A percentile compares a stretch with the other conserved stretches of the same genome.
Conservation (phyloP, 176 grass and related monocot species). For the Musa schizocarpa region DNA sequence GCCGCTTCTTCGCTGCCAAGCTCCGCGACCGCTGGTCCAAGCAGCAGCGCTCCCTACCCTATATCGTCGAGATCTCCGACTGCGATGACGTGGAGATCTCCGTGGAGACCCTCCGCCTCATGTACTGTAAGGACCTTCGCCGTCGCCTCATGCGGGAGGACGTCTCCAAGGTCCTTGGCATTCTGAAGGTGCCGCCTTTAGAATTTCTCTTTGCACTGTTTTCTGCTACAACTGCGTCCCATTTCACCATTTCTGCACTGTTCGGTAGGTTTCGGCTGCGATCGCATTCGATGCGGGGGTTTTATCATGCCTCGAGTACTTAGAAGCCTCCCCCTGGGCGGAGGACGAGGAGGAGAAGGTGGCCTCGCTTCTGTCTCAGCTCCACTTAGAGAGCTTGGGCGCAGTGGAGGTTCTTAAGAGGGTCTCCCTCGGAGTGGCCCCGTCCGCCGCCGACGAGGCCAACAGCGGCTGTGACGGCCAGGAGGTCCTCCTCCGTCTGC, state of each 20-base stretch:
- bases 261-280: slow-evolving; percentile 58
- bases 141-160: slow-evolving; percentile 88
- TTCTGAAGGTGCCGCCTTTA: slow-evolving; percentile 50
- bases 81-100: slow-evolving; percentile 95
- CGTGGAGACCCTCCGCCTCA: slow-evolving; percentile 81
- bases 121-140: slow-evolving; percentile 98
- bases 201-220: not conserved
- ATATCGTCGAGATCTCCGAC: slow-evolving; percentile 95
- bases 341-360: slow-evolving; percentile 93
- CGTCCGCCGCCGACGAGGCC: slow-evolving; percentile 39
- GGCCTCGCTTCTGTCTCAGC: slow-evolving; percentile 62
- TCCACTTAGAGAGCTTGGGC: slow-evolving; percentile 66
- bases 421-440: slow-evolving; percentile 63
- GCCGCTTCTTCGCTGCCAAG: slow-evolving; percentile 93
- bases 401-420: slow-evolving; percentile 86
- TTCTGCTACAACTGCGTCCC: not conserved
- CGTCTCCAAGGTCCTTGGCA: slow-evolving; percentile 84
- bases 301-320: slow-evolving; percentile 18
- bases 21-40: slow-evolving; percentile 88
- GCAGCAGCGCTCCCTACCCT: slow-evolving; percentile 77
- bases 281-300: slow-evolving; percentile 88
- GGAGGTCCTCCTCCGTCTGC: slow-evolving; percentile 72
- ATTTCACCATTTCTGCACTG: slow-evolving; percentile 4
- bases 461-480: slow-evolving; percentile 31
- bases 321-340: slow-evolving; percentile 16